phyloP scores from a whole-genome alignment of 176 grass and related monocot species.

The Cymbopogon citratus region DNA sequence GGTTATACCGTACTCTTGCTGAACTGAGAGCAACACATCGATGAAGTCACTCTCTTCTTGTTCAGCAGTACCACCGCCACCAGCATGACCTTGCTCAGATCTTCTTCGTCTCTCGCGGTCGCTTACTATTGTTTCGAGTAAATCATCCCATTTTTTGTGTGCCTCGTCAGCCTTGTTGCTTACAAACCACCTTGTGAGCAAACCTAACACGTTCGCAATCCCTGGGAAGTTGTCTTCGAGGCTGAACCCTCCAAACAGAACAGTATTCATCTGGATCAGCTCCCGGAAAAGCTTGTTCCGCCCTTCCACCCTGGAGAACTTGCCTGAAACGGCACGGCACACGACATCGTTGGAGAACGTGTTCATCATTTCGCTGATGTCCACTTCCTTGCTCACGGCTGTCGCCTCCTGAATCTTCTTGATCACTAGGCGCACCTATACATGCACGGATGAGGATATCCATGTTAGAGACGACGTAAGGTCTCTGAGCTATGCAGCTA shows the following conservation, averaged over 20 bases:
- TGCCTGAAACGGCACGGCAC: conserved; percentile 19
- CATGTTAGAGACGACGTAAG: background rate
- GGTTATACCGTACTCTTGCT: conserved; percentile 2
- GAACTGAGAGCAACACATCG: conserved; percentile 22
- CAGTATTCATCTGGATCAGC: background rate
- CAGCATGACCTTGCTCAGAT: background rate
- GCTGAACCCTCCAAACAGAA: background rate
- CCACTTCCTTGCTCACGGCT: background rate
- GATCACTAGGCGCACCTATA: background rate
- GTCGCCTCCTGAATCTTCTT: background rate
- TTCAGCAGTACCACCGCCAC: background rate
- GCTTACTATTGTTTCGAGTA: conserved; percentile 12
- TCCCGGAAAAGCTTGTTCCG: conserved; percentile 33
- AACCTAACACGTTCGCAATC: background rate
- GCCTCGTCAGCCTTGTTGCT: background rate
- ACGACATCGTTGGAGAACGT: conserved; percentile 37
- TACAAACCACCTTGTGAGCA: background rate
- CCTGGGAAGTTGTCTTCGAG: conserved; percentile 31
- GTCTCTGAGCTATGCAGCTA: too few relatives aligned
- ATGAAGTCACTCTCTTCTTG: conserved; percentile 30
- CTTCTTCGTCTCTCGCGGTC: conserved; percentile 10
- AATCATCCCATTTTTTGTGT: conserved; percentile 14
- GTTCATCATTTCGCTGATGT: conserved; percentile 32
- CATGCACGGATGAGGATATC: too few relatives aligned
- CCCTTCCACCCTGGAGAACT: conserved; percentile 8